Percentiles rank a stretch among this genome's conserved stretches.
phyloP scores from a whole-genome alignment of 1,139 yeast species.

The Arxiozyma bovina region DNA sequence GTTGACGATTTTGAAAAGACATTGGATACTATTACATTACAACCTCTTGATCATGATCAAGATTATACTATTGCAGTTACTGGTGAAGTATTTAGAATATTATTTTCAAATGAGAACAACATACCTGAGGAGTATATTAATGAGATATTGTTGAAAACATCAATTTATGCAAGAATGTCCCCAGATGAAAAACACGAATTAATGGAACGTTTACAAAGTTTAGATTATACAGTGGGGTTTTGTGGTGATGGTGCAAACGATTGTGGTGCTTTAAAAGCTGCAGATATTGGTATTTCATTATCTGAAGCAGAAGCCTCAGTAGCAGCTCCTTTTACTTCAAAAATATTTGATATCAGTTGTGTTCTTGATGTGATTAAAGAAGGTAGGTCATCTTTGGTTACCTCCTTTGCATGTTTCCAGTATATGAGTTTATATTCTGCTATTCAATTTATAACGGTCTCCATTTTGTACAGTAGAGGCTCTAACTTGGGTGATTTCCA shows the following conservation, averaged over 20 bases:
- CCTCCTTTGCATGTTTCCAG: slow-evolving; percentile 94
- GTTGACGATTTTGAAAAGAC: slow-evolving; percentile 44
- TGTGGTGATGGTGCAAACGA: slow-evolving; percentile 98
- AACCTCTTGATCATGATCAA: slow-evolving; percentile 37
- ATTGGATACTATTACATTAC: slow-evolving; percentile 56
- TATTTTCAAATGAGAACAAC: slow-evolving; percentile 46
- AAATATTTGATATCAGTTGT: slow-evolving; percentile 83
- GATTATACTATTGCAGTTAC: slow-evolving; percentile 73
- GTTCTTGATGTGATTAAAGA: slow-evolving; percentile 84
- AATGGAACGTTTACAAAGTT: slow-evolving; percentile 71
- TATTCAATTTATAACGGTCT: slow-evolving; percentile 82
- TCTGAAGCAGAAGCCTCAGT: slow-evolving; percentile 98
- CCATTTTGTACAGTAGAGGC: slow-evolving; percentile 78
- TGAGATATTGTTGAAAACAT: slow-evolving; percentile 60
- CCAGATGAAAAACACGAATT: slow-evolving; percentile 97
- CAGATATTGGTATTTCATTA: slow-evolving; percentile 90
- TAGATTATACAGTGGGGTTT: slow-evolving; percentile 91
- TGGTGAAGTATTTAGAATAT: slow-evolving; percentile 79
- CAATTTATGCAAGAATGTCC: slow-evolving; percentile 91
- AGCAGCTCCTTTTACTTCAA: slow-evolving; percentile 95
- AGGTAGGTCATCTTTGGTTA: slow-evolving; percentile 89
- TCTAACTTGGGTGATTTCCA: slow-evolving; percentile 97
- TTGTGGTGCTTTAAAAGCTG: slow-evolving; percentile 96
- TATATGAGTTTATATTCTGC: slow-evolving; percentile 97
- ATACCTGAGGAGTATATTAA: slow-evolving; percentile 37